Conservation (phyloP, 2,329 filamentous ascomycete genomes). For the Pyrenophora seminiperda region DNA sequence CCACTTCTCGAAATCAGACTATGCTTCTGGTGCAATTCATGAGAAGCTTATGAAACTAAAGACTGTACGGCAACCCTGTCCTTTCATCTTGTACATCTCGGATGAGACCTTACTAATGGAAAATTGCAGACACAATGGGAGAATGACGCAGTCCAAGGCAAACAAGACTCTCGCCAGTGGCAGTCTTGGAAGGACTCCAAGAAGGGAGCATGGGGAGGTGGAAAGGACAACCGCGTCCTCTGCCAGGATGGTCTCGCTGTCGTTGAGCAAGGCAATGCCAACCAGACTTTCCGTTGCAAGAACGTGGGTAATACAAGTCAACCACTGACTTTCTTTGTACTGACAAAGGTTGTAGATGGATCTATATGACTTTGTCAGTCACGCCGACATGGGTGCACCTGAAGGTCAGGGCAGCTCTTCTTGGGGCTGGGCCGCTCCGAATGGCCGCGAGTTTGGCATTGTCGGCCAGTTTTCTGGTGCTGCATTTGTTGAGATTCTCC, state of each 20-base stretch:
- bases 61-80: slow-evolving; percentile 17
- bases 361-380: slow-evolving; percentile 61
- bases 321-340: slow-evolving; percentile 1
- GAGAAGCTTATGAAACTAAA: slow-evolving; percentile 36
- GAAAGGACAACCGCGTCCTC: slow-evolving; percentile 18
- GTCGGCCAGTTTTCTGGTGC: slow-evolving; percentile 60
- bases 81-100: not conserved
- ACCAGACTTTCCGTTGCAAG: slow-evolving; percentile 35
- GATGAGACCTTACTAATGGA: not conserved
- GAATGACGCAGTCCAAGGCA: slow-evolving; percentile 26
- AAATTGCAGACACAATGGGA: slow-evolving; percentile 31
- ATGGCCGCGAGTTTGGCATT: slow-evolving; percentile 60
- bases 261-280: slow-evolving; percentile 29
- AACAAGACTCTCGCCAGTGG: slow-evolving; percentile 25
- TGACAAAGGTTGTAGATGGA: slow-evolving; percentile 52
- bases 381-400: slow-evolving; percentile 58
- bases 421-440: slow-evolving; percentile 59
- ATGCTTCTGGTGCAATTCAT: slow-evolving; percentile 31
- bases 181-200: slow-evolving; percentile 27
- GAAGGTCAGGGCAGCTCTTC: slow-evolving; percentile 50
- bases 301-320: slow-evolving; percentile 16
- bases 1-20: slow-evolving; percentile 29
- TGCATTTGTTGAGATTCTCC: slow-evolving; percentile 58
- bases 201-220: slow-evolving; percentile 16
- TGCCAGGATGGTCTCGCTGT: slow-evolving; percentile 33